Percentiles rank a stretch among this genome's conserved stretches.
phyloP scores from a whole-genome alignment of 495 filamentous ascomycete species.

The Clavariopsis aquatica region DNA sequence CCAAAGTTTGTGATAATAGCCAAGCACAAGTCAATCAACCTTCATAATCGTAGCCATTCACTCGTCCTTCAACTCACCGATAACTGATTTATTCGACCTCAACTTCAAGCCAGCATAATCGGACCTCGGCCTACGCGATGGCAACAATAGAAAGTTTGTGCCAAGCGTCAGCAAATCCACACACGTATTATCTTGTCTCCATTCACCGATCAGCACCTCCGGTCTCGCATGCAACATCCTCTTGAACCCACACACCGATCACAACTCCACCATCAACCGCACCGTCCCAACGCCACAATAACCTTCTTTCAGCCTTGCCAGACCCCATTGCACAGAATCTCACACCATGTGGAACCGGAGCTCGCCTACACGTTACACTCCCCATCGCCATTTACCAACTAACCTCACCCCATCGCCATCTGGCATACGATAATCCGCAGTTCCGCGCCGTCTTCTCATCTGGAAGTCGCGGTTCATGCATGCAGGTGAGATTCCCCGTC shows the following conservation, averaged over 20 bases:
- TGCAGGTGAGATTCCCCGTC: conserved; percentile 5
- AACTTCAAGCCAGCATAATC: no score
- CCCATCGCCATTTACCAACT: neutral
- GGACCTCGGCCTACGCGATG: no score
- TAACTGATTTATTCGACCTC: no score
- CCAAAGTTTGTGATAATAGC: no score
- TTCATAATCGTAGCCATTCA: no score
- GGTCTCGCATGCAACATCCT: neutral
- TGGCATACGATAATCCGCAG: no score
- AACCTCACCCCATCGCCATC: neutral
- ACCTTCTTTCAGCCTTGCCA: conserved; percentile 31
- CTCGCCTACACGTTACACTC: conserved; percentile 27
- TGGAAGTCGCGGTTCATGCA: neutral
- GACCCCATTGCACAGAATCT: neutral
- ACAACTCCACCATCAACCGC: neutral
- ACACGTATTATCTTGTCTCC: neutral
- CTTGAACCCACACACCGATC: neutral
- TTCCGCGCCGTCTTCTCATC: neutral
- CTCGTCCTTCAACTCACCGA: no score
- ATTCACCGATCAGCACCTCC: neutral
- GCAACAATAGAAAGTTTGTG: neutral
- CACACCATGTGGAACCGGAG: conserved; percentile 12
- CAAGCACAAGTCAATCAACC: no score
- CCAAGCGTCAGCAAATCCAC: neutral
- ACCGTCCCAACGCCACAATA: conserved; percentile 23